phyloP scores from a whole-genome alignment of 164 flowering plant genomes.

The Santalum album region DNA sequence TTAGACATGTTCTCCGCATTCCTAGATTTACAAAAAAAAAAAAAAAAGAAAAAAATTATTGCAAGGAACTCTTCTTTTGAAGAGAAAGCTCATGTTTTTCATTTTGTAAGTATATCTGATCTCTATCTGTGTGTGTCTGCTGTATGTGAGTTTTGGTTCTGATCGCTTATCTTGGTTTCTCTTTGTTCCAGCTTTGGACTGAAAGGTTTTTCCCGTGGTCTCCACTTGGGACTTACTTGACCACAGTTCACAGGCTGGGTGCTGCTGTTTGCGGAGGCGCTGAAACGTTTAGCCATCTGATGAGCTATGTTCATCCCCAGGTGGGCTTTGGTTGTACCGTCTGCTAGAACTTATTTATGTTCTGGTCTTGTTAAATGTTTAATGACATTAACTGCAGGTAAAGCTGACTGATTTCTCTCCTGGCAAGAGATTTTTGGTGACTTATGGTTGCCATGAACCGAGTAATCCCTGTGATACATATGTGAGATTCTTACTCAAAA shows the following conservation, averaged over 20 bases:
- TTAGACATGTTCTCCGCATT: too few species aligned
- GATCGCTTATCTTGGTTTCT: not conserved
- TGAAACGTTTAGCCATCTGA: conserved; percentile 59
- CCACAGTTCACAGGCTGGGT: conserved; percentile 92
- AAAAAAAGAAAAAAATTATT: too few species aligned
- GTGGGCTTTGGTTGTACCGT: conserved; percentile 18
- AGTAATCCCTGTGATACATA: conserved; percentile 95
- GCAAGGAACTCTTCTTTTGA: too few species aligned
- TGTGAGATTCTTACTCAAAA: conserved; percentile 30
- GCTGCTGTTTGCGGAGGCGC: conserved; percentile 99
- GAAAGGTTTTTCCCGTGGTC: conserved; percentile 99
- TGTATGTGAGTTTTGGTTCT: too few species aligned
- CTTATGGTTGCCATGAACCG: conserved; percentile 96
- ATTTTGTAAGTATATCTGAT: too few species aligned
- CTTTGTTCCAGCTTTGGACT: conserved; percentile 71
- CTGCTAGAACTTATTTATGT: not conserved
- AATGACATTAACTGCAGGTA: conserved; percentile 38
- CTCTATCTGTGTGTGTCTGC: too few species aligned
- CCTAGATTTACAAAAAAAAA: too few species aligned
- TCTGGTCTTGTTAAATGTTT: too few species aligned
- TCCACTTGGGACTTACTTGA: conserved; percentile 85
- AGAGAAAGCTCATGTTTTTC: too few species aligned
- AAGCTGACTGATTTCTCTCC: conserved; percentile 91
- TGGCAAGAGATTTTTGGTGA: conserved; percentile 82
- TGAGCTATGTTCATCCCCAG: conserved; percentile 89